Percentiles rank a stretch among this genome's conserved stretches.
phyloP scores from a whole-genome alignment of 2,329 filamentous ascomycete genomes.

The Cladorrhinum sp. region DNA sequence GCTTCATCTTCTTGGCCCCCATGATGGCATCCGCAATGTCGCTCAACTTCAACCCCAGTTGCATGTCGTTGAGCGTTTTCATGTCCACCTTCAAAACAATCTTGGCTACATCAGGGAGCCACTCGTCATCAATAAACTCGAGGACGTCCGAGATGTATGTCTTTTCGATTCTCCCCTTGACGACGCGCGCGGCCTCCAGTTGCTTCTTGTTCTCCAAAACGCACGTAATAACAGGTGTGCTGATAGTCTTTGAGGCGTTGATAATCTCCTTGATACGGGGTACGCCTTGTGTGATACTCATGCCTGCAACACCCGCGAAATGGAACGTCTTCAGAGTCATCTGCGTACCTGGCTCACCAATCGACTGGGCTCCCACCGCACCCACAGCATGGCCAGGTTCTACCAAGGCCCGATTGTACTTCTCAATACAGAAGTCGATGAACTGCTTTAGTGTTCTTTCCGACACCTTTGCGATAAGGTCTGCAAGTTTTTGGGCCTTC shows the following conservation, averaged over 20 bases:
- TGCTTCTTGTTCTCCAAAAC: slow-evolving; percentile 72
- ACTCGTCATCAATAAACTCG: slow-evolving; percentile 80
- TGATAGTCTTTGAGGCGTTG: slow-evolving; percentile 92
- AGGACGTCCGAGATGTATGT: slow-evolving; percentile 83
- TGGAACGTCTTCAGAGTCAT: slow-evolving; percentile 99
- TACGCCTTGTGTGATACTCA: slow-evolving; percentile 99
- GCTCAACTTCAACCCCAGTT: slow-evolving; percentile 70
- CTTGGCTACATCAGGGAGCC: slow-evolving; percentile 72
- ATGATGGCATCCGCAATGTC: slow-evolving; percentile 77
- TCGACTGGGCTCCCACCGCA: slow-evolving; percentile 94
- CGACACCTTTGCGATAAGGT: slow-evolving; percentile 83
- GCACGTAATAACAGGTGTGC: slow-evolving; percentile 89
- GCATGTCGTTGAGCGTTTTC: slow-evolving; percentile 73
- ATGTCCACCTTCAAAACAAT: slow-evolving; percentile 80
- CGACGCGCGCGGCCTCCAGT: slow-evolving; percentile 78
- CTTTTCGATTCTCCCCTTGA: slow-evolving; percentile 93
- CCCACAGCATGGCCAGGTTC: slow-evolving; percentile 95
- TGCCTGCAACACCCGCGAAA: slow-evolving; percentile 98
- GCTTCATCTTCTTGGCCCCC: slow-evolving; percentile 78
- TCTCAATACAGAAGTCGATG: slow-evolving; percentile 76
- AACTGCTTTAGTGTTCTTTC: slow-evolving; percentile 69
- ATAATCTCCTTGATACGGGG: slow-evolving; percentile 99
- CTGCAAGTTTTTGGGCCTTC: slow-evolving; percentile 40
- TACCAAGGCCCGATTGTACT: slow-evolving; percentile 86
- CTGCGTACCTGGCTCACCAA: slow-evolving; percentile 96